These are phyloP conservation scores for Blastocystis sp. DNA, from an alignment of 352 stramenopile genomes.

Conservation along the genomic window DNA sequence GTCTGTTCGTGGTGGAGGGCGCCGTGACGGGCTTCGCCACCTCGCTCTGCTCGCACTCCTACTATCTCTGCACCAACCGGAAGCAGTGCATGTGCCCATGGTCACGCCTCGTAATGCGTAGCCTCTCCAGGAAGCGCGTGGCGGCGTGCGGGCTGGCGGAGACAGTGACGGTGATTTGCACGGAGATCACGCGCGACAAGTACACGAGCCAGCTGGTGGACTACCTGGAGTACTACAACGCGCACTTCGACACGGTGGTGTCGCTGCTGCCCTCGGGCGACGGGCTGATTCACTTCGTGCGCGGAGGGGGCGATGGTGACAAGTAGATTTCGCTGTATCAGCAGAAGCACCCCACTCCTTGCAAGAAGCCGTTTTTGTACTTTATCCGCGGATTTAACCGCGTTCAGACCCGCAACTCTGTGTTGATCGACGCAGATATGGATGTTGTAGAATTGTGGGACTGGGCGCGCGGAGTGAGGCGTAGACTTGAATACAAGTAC, in stretches of 20 bases:
- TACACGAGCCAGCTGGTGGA: constrained; percentile 50
- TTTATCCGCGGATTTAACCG: constrained; percentile 66
- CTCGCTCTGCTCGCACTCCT: constrained; percentile 44
- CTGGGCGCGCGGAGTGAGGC: background rate
- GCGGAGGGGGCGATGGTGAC: background rate
- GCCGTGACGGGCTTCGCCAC: constrained; percentile 55
- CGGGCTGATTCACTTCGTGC: constrained; percentile 57
- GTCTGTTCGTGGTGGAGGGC: constrained; percentile 63
- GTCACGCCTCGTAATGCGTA: background rate
- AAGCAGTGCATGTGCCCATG: constrained; percentile 41
- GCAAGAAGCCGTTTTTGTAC: constrained; percentile 46
- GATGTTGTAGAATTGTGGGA: constrained; percentile 51
- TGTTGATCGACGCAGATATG: constrained; percentile 44
- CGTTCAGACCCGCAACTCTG: constrained; percentile 44
- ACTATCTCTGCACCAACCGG: constrained; percentile 63
- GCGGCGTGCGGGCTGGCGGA: constrained; percentile 21
- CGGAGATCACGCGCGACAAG: constrained; percentile 29
- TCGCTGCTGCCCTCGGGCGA: constrained; percentile 63
- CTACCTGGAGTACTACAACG: constrained; percentile 57
- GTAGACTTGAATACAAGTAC: constrained; percentile 58
- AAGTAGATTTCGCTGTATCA: constrained; percentile 56
- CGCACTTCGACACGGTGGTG: constrained; percentile 59
- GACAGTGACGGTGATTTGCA: constrained; percentile 46
- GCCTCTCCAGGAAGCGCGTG: constrained; percentile 41
- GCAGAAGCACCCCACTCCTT: constrained; percentile 24